Evolutionary conservation across 768 basidiomycete genomes (phyloP), one percentile per base, ranked within the genome.

Genomic region (Mrakia gelida): DNA sequence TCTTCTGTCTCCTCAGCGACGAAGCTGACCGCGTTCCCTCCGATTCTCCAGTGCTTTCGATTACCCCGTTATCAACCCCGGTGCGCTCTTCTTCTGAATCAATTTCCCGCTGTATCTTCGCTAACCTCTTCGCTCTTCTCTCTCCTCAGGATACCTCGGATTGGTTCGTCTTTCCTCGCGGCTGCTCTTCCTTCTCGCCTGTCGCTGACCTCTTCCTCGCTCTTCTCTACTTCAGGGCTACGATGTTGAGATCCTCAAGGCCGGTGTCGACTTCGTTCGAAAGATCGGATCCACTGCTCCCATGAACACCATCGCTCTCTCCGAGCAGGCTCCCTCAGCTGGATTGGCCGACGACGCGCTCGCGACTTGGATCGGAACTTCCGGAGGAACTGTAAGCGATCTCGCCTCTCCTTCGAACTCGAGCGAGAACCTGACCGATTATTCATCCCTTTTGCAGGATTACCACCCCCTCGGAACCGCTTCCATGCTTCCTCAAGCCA

Each of bases 61-160:
- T 10, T 45, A 45, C 45, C 90, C 90, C 7, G 82, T 87, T 67
- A 89, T 92, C 81, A 89, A 92, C 83, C 91, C 91, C 5, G 84
- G 49, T 52, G 2, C 49, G 49, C 21, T 21, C 38, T 52, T 7
- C 18, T 52, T 21, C 49, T 52, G 2, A 21, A 5, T n/a, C 16
- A 4, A 2, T 2, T 21, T 21, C 18, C 15, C 49, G 21, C 15
- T 7, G 45, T 3, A 52, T 21, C 49, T 21, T 15, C 49, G 15
- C 49, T 52, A 21, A 52, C 49, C 49, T 21, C 18, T 18, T 52
- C 49, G 9, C 49, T 52, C 15, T 52, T 21, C 15, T 52, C 18
- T 9, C 21, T 52, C 49, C 15, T 52, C 49, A 52, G 49, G 87
- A 78, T 92, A 91, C 84, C 87, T 91, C 73, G 78, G 78, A n/a